These are phyloP conservation scores for Stenogyne calaminthoides DNA, from an alignment of 305 asterid genomes.

Conservation along the genomic window DNA sequence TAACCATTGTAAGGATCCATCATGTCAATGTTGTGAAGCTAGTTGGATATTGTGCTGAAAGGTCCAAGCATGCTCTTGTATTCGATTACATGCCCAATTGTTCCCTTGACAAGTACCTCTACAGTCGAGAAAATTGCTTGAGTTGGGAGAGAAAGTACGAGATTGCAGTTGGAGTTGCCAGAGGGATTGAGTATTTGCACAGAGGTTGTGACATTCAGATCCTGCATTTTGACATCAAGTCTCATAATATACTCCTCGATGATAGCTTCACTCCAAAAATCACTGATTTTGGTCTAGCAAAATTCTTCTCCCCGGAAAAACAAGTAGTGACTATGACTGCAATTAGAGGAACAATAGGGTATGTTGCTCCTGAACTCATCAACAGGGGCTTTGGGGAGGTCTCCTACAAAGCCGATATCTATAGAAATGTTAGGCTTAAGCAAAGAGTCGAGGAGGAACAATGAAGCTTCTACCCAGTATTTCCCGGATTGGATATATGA, in stretches of 20 bases:
- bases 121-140: neutral
- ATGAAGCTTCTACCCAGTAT: neutral
- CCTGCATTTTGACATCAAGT: neutral
- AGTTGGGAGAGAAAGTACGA: neutral
- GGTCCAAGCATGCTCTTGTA: conserved; percentile 21
- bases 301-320: too few species aligned
- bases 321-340: too few species aligned
- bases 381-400: too few species aligned
- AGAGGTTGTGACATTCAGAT: neutral
- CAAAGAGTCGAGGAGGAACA: neutral
- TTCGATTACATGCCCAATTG: conserved; percentile 18
- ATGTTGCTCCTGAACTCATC: too few species aligned
- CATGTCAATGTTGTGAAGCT: neutral
- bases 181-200: neutral
- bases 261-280: neutral
- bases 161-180: neutral
- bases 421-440: conserved; percentile 34
- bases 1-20: neutral
- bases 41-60: conserved; percentile 6
- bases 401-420: conserved; percentile 11
- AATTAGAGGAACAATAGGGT: too few species aligned
- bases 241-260: neutral
- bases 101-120: conserved; percentile 13
- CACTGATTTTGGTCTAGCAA: neutral
- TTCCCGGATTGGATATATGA: conserved; percentile 4